Conservation (phyloP, 306 rosid genomes). For the Sphenostylis stenocarpa region DNA sequence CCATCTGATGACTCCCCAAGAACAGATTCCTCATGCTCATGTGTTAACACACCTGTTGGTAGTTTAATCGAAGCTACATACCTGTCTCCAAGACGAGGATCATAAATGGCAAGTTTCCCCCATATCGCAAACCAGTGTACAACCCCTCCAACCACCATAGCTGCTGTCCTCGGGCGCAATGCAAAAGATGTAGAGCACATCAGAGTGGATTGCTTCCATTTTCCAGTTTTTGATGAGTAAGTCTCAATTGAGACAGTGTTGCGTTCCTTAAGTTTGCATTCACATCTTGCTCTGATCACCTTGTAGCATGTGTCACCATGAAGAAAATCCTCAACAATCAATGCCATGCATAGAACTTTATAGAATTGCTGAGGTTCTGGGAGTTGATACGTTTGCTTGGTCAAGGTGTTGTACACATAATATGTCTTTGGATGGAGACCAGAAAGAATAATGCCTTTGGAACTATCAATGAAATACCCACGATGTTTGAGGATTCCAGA, state of each 20-base stretch:
- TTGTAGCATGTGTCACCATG: slow-evolving; percentile 45
- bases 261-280: slow-evolving; percentile 54
- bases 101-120: slow-evolving; percentile 69
- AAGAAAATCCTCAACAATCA: slow-evolving; percentile 49
- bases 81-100: slow-evolving; percentile 66
- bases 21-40: slow-evolving; percentile 63
- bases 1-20: slow-evolving; percentile 82
- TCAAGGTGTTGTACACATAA: slow-evolving; percentile 56
- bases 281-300: slow-evolving; percentile 77
- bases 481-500: slow-evolving; percentile 58
- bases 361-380: slow-evolving; percentile 73
- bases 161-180: slow-evolving; percentile 64
- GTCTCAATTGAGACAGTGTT: slow-evolving; percentile 74
- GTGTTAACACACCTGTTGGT: slow-evolving; percentile 54
- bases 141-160: slow-evolving; percentile 62
- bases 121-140: slow-evolving; percentile 72
- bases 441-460: slow-evolving; percentile 65
- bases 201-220: slow-evolving; percentile 71
- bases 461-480: slow-evolving; percentile 72
- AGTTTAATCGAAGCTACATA: slow-evolving; percentile 49
- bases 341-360: slow-evolving; percentile 62
- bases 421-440: slow-evolving; percentile 71
- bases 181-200: slow-evolving; percentile 59
- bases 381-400: slow-evolving; percentile 49
- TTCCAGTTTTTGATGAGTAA: slow-evolving; percentile 65